Percentiles rank a stretch among this genome's conserved stretches.
phyloP scores from a whole-genome alignment of 176 grass and related monocot species.

The Juncus inflexus region DNA sequence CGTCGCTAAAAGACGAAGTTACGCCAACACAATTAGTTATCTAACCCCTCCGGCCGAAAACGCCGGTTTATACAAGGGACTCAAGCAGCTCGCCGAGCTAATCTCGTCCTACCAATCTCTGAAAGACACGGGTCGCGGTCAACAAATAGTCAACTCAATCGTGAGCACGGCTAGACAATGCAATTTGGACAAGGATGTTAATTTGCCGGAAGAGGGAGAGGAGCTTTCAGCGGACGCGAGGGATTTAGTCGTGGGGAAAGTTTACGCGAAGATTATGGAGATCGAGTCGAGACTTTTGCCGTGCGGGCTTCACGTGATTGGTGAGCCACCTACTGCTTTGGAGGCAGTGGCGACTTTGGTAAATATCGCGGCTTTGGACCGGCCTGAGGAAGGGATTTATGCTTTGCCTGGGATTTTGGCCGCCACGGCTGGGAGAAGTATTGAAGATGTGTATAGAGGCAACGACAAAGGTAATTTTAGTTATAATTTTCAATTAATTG shows the following conservation, averaged over 20 bases:
- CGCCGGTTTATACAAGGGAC: slow-evolving; percentile 96
- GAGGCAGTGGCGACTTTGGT: slow-evolving; percentile 95
- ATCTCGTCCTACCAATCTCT: slow-evolving; percentile 96
- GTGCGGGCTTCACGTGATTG: slow-evolving; percentile 95
- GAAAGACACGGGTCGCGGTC: slow-evolving; percentile 89
- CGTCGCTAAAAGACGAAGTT: slow-evolving; percentile 89
- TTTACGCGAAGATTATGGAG: slow-evolving; percentile 98
- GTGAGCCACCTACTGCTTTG: slow-evolving; percentile 82
- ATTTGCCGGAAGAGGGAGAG: slow-evolving; percentile 74
- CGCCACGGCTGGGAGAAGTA: slow-evolving; percentile 62
- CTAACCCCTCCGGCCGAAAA: slow-evolving; percentile 95
- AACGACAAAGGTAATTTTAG: slow-evolving; percentile 60
- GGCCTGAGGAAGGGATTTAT: slow-evolving; percentile 67
- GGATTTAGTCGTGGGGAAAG: slow-evolving; percentile 83
- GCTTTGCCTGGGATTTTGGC: slow-evolving; percentile 82
- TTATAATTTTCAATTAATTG: not conserved
- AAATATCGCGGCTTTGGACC: slow-evolving; percentile 91
- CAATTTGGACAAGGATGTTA: slow-evolving; percentile 98
- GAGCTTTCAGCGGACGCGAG: slow-evolving; percentile 63
- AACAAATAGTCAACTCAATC: slow-evolving; percentile 91
- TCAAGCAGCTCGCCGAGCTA: slow-evolving; percentile 97
- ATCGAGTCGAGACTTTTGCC: slow-evolving; percentile 88
- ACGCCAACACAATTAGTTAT: slow-evolving; percentile 99
- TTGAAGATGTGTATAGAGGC: slow-evolving; percentile 91
- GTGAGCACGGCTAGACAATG: slow-evolving; percentile 90